Evolutionary conservation across 805 yeast species (phyloP).

Genomic region (Myxozyma geophila): DNA sequence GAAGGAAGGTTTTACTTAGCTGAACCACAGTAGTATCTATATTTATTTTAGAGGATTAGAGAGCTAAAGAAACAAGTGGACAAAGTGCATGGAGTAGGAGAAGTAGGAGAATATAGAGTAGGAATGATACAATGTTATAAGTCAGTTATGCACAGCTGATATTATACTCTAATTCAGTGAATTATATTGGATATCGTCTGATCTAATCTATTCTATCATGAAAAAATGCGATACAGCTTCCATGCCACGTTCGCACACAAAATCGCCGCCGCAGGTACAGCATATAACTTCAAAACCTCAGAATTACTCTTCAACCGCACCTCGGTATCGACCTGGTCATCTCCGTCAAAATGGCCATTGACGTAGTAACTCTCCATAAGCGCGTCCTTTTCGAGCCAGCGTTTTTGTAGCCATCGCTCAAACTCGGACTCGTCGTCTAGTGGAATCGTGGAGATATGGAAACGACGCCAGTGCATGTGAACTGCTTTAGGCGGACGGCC

Average conservation of each 20-base stretch:
- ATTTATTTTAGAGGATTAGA: no score
- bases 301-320: slow-evolving; percentile 15
- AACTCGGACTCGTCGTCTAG: slow-evolving; percentile 59
- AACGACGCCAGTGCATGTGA: slow-evolving; percentile 66
- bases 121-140: no score
- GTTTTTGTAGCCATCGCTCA: slow-evolving; percentile 71
- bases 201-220: background rate
- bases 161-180: no score
- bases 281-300: slow-evolving; percentile 30
- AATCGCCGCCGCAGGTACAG: slow-evolving; percentile 25
- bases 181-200: no score
- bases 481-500: slow-evolving; percentile 76
- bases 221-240: slow-evolving; percentile 56
- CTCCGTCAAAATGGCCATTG: slow-evolving; percentile 38
- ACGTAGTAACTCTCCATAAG: slow-evolving; percentile 54
- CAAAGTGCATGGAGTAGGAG: no score
- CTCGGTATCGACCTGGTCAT: slow-evolving; percentile 28
- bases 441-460: slow-evolving; percentile 67
- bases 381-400: slow-evolving; percentile 81
- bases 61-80: no score
- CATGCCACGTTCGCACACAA: slow-evolving; percentile 32
- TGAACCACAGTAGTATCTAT: no score
- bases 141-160: no score
- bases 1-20: no score
- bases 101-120: no score